A percentile compares a stretch with the other conserved stretches of the same genome.
Evolutionary conservation across 2,329 filamentous ascomycete genomes (phyloP).

Genomic region (Aspergillus thermomutatus): DNA sequence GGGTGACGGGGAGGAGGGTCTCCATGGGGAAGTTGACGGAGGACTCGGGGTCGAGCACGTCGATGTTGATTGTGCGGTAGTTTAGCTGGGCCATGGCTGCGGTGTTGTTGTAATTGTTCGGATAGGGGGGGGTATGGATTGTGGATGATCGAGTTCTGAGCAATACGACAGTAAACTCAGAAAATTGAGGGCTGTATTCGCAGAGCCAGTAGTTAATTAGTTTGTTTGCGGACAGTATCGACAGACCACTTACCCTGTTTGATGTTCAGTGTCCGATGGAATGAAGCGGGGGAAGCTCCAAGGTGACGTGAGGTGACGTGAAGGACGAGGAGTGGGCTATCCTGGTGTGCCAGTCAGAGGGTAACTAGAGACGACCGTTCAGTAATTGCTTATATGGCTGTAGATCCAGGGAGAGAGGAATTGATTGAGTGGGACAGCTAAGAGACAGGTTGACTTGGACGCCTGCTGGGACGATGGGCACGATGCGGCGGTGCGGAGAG

Average conservation of each 20-base stretch:
- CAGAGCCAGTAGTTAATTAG: background rate
- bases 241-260: background rate
- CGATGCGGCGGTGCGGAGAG: conserved; percentile 7
- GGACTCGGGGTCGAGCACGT: conserved; percentile 85
- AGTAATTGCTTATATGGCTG: background rate
- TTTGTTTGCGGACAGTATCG: background rate
- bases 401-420: background rate
- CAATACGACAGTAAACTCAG: background rate
- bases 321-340: background rate
- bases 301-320: conserved; percentile 4
- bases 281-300: conserved; percentile 1
- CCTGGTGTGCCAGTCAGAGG: background rate
- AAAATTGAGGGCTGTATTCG: background rate
- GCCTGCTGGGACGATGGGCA: background rate
- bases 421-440: background rate
- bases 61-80: conserved; percentile 90
- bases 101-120: conserved; percentile 1
- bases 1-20: conserved; percentile 71
- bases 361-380: background rate
- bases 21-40: conserved; percentile 85
- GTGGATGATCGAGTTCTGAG: background rate
- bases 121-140: background rate
- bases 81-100: conserved; percentile 49
- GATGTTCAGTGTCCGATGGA: background rate
- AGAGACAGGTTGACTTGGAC: background rate